phyloP scores from a whole-genome alignment of 2,329 filamentous ascomycete genomes.

The Alternaria sp. region DNA sequence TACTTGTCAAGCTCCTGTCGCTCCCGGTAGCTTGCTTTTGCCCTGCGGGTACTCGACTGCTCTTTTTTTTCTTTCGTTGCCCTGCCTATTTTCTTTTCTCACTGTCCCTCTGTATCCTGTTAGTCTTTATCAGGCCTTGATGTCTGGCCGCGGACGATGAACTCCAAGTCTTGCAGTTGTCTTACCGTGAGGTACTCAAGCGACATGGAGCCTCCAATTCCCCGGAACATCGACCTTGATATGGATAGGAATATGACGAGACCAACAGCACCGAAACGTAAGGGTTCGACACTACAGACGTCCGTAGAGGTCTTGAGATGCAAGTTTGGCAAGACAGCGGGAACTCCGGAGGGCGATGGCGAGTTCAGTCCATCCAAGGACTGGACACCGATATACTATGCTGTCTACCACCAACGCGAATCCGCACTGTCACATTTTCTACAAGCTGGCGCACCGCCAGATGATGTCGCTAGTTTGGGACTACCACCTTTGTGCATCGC shows the following conservation, averaged over 20 bases:
- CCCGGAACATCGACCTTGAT: constrained; percentile 28
- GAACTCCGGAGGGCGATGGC: constrained; percentile 11
- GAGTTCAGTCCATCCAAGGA: constrained; percentile 35
- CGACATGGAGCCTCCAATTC: constrained; percentile 28
- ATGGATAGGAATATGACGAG: constrained; percentile 18
- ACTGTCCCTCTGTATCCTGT: neutral
- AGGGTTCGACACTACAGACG: constrained; percentile 41
- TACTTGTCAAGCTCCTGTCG: constrained; percentile 16
- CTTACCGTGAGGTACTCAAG: constrained; percentile 22
- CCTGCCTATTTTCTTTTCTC: constrained; percentile 11
- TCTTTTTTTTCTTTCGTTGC: constrained; percentile 14
- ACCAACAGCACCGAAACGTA: constrained; percentile 24
- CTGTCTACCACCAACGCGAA: constrained; percentile 44
- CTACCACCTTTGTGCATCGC: constrained; percentile 44
- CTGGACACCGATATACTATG: constrained; percentile 46
- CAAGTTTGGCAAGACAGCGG: constrained; percentile 37
- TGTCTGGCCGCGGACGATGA: constrained; percentile 15
- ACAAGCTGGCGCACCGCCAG: constrained; percentile 38
- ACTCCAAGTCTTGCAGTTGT: constrained; percentile 34
- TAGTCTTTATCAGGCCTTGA: constrained; percentile 13
- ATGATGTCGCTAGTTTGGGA: constrained; percentile 32
- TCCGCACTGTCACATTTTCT: constrained; percentile 46
- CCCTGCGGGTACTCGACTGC: neutral
- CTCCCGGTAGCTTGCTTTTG: constrained; percentile 7
- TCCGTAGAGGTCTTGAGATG: constrained; percentile 45